phyloP scores from a whole-genome alignment of 139 green algal genomes.

The Gonium pectorale region DNA sequence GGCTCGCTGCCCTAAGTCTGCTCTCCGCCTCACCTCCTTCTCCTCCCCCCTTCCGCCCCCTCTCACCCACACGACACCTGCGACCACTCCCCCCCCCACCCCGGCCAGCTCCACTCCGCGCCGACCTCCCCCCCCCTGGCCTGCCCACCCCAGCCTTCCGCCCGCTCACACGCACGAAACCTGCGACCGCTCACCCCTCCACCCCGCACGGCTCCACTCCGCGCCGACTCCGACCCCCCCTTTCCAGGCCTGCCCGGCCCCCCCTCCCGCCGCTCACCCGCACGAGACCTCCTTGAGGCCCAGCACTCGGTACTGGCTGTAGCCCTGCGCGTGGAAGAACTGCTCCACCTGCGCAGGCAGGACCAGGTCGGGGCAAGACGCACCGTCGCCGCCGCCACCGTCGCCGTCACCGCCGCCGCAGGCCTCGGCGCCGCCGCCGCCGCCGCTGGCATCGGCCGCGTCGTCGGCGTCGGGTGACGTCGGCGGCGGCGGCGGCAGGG shows the following conservation, averaged over 20 bases:
- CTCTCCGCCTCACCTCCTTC: too few species aligned
- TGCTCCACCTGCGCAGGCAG: conserved; percentile 33
- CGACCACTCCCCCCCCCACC: too few species aligned
- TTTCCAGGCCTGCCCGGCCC: background rate
- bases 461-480: background rate
- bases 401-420: background rate
- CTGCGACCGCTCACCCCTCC: too few species aligned
- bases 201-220: background rate
- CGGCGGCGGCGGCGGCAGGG: background rate
- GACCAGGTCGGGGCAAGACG: background rate
- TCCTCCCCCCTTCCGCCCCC: too few species aligned
- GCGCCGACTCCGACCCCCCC: background rate
- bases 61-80: too few species aligned
- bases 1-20: too few species aligned
- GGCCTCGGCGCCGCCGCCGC: background rate
- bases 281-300: conserved; percentile 46
- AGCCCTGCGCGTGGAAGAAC: conserved; percentile 48
- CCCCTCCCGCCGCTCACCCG: background rate
- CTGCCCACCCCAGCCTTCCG: too few species aligned
- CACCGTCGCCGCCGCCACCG: background rate
- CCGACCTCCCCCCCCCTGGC: too few species aligned
- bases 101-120: too few species aligned
- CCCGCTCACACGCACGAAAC: too few species aligned
- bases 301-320: conserved; percentile 52
- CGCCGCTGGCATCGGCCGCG: background rate